Percentiles rank a stretch among this genome's conserved stretches.
phyloP scores from a whole-genome alignment of 2,329 filamentous ascomycete species.

The Capronia americana region DNA sequence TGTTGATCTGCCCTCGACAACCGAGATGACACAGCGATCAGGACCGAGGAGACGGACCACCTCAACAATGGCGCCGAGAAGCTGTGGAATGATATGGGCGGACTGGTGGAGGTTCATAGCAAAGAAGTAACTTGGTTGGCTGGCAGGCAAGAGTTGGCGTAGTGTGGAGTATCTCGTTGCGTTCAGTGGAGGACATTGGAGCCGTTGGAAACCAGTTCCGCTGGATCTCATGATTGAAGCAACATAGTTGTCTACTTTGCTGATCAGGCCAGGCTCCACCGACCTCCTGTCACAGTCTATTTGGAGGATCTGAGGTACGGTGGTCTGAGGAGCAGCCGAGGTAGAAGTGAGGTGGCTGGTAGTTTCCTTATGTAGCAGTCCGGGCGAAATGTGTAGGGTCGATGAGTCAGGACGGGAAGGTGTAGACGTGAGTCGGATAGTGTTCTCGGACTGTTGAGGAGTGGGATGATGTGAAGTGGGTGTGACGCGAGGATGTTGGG shows the following conservation, averaged over 20 bases:
- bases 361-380: not conserved
- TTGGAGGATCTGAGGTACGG: not conserved
- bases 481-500: not conserved
- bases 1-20: constrained; percentile 62
- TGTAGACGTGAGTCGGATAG: not conserved
- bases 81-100: constrained; percentile 54
- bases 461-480: not conserved
- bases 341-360: not conserved
- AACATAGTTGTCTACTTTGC: constrained; percentile 4
- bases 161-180: constrained; percentile 19
- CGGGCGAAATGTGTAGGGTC: not conserved
- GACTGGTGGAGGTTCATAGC: constrained; percentile 60
- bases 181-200: constrained; percentile 21
- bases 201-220: not conserved
- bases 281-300: constrained; percentile 12
- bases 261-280: not conserved
- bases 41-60: constrained; percentile 59
- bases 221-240: constrained; percentile 14
- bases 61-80: constrained; percentile 61
- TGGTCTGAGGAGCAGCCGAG: not conserved
- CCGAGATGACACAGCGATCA: constrained; percentile 59
- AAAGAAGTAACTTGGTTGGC: constrained; percentile 54
- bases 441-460: not conserved
- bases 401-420: not conserved
- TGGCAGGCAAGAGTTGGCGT: not conserved